Percentiles rank a stretch among this genome's conserved stretches.
These are phyloP conservation scores for Penicillium cinerascens DNA, from an alignment of 495 filamentous ascomycete genomes.

Conservation along the genomic window DNA sequence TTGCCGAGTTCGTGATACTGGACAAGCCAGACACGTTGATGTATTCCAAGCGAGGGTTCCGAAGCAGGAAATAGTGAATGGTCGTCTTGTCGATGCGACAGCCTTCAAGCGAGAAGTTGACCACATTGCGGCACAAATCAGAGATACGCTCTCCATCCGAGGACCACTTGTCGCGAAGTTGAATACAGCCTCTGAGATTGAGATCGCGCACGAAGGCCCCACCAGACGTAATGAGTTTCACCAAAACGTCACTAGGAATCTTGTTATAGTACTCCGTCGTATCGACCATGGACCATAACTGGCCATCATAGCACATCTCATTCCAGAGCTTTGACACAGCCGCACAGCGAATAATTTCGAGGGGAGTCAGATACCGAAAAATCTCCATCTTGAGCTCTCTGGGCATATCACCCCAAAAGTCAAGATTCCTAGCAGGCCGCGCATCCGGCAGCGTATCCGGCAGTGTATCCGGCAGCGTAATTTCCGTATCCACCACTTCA, in stretches of 20 bases:
- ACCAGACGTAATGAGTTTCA: slow-evolving; percentile 78
- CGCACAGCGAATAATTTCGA: slow-evolving; percentile 78
- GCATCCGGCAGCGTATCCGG: no score
- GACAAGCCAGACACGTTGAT: slow-evolving; percentile 81
- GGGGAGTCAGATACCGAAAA: slow-evolving; percentile 71
- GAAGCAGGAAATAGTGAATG: slow-evolving; percentile 74
- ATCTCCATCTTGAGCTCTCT: slow-evolving; percentile 77
- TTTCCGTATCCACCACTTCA: slow-evolving; percentile 29
- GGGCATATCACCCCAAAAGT: slow-evolving; percentile 80
- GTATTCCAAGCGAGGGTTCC: slow-evolving; percentile 72
- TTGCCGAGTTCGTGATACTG: slow-evolving; percentile 76
- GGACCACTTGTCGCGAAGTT: slow-evolving; percentile 75
- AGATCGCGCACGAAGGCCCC: slow-evolving; percentile 89
- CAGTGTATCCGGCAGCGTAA: slow-evolving; percentile 15
- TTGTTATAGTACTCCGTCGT: slow-evolving; percentile 81
- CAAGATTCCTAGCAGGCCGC: slow-evolving; percentile 49
- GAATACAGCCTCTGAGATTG: slow-evolving; percentile 74
- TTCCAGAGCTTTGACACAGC: slow-evolving; percentile 78
- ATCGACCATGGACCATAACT: slow-evolving; percentile 84
- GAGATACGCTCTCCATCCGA: slow-evolving; percentile 64
- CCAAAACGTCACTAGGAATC: slow-evolving; percentile 77
- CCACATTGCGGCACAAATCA: slow-evolving; percentile 78
- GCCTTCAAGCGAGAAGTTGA: slow-evolving; percentile 82
- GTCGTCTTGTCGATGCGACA: slow-evolving; percentile 78
- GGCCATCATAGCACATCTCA: slow-evolving; percentile 88